Evolutionary conservation across 2,329 filamentous ascomycete genomes (phyloP).

Genomic region (Fusarium nanum): DNA sequence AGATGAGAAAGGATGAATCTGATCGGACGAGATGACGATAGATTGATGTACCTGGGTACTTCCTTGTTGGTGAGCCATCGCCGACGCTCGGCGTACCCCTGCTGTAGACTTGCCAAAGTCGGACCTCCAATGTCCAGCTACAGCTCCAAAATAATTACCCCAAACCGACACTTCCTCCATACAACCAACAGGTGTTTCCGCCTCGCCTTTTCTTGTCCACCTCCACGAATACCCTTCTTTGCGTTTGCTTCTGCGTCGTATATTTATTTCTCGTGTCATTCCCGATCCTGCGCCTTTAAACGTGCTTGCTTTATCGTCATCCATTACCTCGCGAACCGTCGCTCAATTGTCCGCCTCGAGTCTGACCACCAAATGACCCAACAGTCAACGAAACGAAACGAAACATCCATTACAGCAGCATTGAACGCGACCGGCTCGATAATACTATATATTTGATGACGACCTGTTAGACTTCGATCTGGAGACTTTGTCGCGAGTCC

Average conservation of each 20-base stretch:
- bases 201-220: conserved; percentile 8
- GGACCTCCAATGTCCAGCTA: conserved; percentile 25
- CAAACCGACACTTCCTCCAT: conserved; percentile 39
- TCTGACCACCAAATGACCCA: conserved; percentile 30
- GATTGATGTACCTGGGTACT: conserved; percentile 22
- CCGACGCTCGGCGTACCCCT: conserved; percentile 34
- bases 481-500: conserved; percentile 6
- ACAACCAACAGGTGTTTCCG: conserved; percentile 37
- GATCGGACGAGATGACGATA: background rate
- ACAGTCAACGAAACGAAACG: conserved; percentile 28
- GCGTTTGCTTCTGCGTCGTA: conserved; percentile 15
- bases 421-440: conserved; percentile 1
- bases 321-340: conserved; percentile 13
- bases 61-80: conserved; percentile 1
- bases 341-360: background rate
- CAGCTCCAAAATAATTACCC: conserved; percentile 42
- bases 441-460: conserved; percentile 10
- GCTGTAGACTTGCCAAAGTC: background rate
- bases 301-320: background rate
- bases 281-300: background rate
- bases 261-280: conserved; percentile 18
- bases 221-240: conserved; percentile 12
- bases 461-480: background rate
- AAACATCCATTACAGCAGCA: conserved; percentile 25
- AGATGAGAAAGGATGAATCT: background rate